phyloP scores from a whole-genome alignment of 1,284 basidiomycete species.

The Trichosporon coremiiforme region DNA sequence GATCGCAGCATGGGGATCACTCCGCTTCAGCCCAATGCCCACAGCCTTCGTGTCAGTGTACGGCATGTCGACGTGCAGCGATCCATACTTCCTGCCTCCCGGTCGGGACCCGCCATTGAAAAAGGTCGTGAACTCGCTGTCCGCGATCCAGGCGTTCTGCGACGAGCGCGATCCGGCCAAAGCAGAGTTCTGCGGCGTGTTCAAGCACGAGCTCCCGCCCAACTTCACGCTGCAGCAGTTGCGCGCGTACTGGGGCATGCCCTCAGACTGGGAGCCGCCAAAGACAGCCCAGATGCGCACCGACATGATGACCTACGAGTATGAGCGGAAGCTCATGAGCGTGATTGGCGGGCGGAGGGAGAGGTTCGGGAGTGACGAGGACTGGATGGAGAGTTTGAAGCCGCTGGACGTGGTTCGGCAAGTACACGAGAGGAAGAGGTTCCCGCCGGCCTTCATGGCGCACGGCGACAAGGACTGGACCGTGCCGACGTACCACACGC shows the following conservation, averaged over 20 bases:
- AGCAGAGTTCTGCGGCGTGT: slow-evolving; percentile 27
- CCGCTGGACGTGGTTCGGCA: neutral
- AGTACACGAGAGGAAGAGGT: neutral
- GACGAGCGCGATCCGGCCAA: slow-evolving; percentile 29
- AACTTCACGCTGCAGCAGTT: neutral
- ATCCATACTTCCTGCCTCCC: slow-evolving; percentile 2
- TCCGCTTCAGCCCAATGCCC: neutral
- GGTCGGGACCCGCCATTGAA: neutral
- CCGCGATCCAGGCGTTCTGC: neutral
- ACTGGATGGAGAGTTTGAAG: slow-evolving; percentile 21
- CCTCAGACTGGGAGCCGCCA: neutral
- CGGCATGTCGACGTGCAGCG: slow-evolving; percentile 16
- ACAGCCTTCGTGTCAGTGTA: neutral
- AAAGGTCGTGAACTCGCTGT: neutral
- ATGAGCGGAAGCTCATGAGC: slow-evolving; percentile 19
- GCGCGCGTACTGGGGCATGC: slow-evolving; percentile 16
- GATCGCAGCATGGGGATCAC: slow-evolving; percentile 24
- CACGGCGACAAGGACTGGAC: slow-evolving; percentile 34
- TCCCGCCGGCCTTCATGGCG: slow-evolving; percentile 38
- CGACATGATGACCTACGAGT: slow-evolving; percentile 21
- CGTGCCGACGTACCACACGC: slow-evolving; percentile 32
- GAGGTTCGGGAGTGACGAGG: slow-evolving; percentile 23
- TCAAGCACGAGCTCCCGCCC: slow-evolving; percentile 21
- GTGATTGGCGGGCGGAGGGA: slow-evolving; percentile 30
- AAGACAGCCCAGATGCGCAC: neutral